These are phyloP conservation scores for Paragyromitra xinjiangensis DNA, from an alignment of 495 filamentous ascomycete species.

Conservation along the genomic window DNA sequence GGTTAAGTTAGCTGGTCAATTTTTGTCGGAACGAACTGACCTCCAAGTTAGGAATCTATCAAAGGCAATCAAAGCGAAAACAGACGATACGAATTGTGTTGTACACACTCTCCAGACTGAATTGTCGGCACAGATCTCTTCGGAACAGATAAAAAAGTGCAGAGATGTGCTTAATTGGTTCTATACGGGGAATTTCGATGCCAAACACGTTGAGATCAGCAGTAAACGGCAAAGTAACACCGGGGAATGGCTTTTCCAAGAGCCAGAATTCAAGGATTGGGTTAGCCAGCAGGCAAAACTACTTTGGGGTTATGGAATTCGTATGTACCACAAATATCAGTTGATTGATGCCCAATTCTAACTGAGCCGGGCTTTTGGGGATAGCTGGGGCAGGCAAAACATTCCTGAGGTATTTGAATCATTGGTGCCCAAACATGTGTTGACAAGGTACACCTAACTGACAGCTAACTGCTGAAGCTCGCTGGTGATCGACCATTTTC, in stretches of 20 bases:
- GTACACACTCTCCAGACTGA: not conserved
- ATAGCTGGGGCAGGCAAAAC: conserved; percentile 13
- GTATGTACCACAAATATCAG: not conserved
- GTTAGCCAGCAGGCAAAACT: not conserved
- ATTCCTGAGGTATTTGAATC: not conserved
- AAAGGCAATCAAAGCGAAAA: not conserved
- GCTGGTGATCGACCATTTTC: conserved; percentile 7
- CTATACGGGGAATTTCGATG: not conserved
- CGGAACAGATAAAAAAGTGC: not conserved
- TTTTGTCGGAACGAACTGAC: not conserved
- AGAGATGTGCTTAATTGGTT: conserved; percentile 4
- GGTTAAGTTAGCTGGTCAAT: not conserved
- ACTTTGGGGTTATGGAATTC: conserved; percentile 5
- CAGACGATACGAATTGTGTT: conserved; percentile 1
- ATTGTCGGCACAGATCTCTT: not conserved
- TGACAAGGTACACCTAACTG: not conserved
- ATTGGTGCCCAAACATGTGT: not conserved
- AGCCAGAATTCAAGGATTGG: conserved; percentile 1
- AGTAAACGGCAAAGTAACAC: not conserved
- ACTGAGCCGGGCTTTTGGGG: not conserved
- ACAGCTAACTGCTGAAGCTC: not conserved
- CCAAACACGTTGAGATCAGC: conserved; percentile 11
- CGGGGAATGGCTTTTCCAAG: conserved; percentile 2
- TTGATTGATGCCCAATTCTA: not conserved
- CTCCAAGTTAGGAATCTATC: not conserved